A percentile compares a stretch with the other conserved stretches of the same genome.
phyloP scores from a whole-genome alignment of 169 alveolate genomes.

The Cryptosporidium meleagridis region DNA sequence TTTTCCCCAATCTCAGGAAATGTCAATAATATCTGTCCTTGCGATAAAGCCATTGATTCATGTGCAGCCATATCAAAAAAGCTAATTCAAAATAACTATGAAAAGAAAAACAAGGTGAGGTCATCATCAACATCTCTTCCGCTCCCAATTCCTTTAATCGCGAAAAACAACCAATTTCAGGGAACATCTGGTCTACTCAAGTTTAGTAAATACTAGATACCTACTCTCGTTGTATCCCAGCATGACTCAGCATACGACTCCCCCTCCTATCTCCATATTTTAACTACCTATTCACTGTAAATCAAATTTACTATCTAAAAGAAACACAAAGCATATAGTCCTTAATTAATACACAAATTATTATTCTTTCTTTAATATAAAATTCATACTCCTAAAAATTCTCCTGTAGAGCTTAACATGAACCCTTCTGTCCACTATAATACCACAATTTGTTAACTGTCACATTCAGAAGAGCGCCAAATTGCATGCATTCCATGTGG shows the following conservation, averaged over 20 bases:
- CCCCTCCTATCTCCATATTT: neutral
- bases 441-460: no score
- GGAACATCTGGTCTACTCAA: conserved; percentile 25
- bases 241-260: neutral
- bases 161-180: conserved; percentile 10
- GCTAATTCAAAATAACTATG: neutral
- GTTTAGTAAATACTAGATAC: neutral
- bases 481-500: conserved; percentile 12
- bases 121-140: neutral
- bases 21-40: conserved; percentile 20
- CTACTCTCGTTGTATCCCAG: neutral
- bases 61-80: neutral
- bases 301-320: neutral
- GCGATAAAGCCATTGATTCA: conserved; percentile 18
- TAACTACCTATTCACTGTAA: neutral
- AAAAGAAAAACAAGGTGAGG: neutral
- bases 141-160: neutral
- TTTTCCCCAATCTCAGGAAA: conserved; percentile 21
- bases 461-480: neutral
- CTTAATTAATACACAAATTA: neutral
- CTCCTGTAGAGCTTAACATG: neutral
- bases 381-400: neutral
- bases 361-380: neutral
- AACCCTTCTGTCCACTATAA: no score
- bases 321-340: neutral